These are phyloP conservation scores for Fusarium anthophilum DNA, from an alignment of 2,329 filamentous ascomycete genomes.

Conservation along the genomic window DNA sequence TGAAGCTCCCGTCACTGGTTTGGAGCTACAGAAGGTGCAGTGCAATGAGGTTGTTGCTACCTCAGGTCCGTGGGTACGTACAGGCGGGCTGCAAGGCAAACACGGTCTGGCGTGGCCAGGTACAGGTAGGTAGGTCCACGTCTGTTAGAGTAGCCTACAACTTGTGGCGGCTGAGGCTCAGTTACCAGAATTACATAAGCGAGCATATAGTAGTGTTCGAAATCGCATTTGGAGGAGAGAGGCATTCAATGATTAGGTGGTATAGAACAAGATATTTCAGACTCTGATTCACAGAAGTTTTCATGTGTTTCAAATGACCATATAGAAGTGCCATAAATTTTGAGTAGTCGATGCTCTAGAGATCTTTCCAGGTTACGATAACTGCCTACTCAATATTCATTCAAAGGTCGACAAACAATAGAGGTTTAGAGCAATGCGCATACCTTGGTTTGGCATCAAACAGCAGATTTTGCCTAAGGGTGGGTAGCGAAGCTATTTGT, in stretches of 20 bases:
- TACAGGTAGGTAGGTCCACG: conserved; percentile 37
- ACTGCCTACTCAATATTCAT: background rate
- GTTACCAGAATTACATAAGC: conserved; percentile 1
- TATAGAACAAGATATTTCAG: background rate
- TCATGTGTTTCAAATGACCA: background rate
- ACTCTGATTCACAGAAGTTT: background rate
- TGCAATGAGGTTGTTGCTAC: conserved; percentile 23
- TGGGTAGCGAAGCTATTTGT: background rate
- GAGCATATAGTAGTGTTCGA: no score
- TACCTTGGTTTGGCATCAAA: background rate
- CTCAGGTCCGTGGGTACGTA: conserved; percentile 35
- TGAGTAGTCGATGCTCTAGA: no score
- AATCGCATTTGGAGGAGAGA: background rate
- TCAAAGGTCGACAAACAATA: background rate
- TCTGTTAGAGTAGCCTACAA: conserved; percentile 25
- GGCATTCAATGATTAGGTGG: background rate
- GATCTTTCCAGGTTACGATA: background rate
- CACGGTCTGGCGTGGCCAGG: conserved; percentile 53
- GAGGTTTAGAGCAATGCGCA: background rate
- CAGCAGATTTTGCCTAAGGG: background rate
- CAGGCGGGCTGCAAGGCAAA: conserved; percentile 51
- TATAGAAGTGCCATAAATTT: background rate
- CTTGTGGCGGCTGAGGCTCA: conserved; percentile 29
- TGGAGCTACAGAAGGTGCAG: conserved; percentile 35
- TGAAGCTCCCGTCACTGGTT: conserved; percentile 34